Percentiles rank a stretch among this genome's conserved stretches.
Evolutionary conservation across 2,329 filamentous ascomycete species (phyloP).

Genomic region (Lasiodiplodia sp.): DNA sequence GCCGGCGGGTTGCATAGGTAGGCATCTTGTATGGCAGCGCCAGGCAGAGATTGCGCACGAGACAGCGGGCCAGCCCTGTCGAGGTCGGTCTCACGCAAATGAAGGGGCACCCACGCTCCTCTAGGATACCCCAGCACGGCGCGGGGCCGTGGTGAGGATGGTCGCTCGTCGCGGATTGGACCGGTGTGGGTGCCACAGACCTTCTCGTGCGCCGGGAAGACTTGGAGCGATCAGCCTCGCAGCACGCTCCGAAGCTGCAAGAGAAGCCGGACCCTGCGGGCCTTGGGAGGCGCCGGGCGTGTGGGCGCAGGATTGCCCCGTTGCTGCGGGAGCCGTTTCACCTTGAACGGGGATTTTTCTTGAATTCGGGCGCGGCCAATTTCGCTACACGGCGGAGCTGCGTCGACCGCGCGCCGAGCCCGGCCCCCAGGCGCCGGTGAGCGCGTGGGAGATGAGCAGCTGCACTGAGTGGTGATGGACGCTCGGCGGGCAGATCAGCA

Average conservation of each 20-base stretch:
- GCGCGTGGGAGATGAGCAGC: conserved; percentile 15
- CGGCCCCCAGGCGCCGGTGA: conserved; percentile 1
- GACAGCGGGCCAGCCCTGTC: conserved; percentile 27
- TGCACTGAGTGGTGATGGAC: conserved; percentile 1
- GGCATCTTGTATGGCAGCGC: conserved; percentile 11
- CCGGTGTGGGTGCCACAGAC: conserved; percentile 1
- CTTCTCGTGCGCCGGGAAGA: conserved; percentile 12
- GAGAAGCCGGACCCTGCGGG: conserved; percentile 22
- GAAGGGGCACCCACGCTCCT: conserved; percentile 29
- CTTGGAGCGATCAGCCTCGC: conserved; percentile 9
- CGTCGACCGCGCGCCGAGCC: conserved; percentile 12
- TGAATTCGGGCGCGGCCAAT: conserved; percentile 21
- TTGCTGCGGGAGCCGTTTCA: conserved; percentile 25
- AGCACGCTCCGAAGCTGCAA: conserved; percentile 21
- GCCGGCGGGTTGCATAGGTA: conserved; percentile 10
- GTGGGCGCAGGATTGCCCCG: conserved; percentile 15
- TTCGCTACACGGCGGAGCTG: conserved; percentile 14
- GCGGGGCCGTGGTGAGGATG: conserved; percentile 3
- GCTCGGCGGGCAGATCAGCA: conserved; percentile 20
- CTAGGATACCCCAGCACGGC: conserved; percentile 20
- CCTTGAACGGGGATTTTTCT: conserved; percentile 21
- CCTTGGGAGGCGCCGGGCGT: conserved; percentile 8
- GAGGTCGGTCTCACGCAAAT: conserved; percentile 30
- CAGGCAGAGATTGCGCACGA: conserved; percentile 24
- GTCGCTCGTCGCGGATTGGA: conserved; percentile 1